Conservation (phyloP, 495 filamentous ascomycete genomes). For the Pseudotulostoma volvatum region DNA sequence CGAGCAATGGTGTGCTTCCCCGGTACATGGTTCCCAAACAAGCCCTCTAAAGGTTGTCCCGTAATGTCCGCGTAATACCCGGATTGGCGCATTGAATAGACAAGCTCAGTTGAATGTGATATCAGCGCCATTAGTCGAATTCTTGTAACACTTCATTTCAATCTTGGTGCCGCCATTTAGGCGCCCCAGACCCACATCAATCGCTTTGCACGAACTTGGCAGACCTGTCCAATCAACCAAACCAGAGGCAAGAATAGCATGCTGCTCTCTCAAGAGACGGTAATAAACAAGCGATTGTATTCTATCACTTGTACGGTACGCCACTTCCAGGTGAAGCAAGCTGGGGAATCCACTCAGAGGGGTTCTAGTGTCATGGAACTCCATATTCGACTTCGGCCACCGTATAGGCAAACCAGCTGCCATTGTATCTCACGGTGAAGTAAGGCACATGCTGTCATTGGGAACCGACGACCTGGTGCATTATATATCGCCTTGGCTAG, state of each 20-base stretch:
- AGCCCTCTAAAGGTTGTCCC: neutral
- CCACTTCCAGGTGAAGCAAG: no score
- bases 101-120: neutral
- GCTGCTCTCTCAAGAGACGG: no score
- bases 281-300: no score
- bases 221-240: neutral
- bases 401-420: no score
- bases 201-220: neutral
- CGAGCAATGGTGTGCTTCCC: neutral
- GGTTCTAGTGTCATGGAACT: no score
- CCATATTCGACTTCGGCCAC: no score
- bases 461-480: no score
- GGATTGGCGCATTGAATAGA: neutral
- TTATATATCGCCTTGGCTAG: no score
- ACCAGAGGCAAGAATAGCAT: neutral
- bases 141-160: neutral
- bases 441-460: no score
- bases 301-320: no score
- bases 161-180: neutral
- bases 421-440: no score
- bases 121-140: neutral
- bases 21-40: neutral
- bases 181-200: neutral
- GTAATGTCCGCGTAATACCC: neutral
- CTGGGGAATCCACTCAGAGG: no score